phyloP scores from a whole-genome alignment of 225 moss, liverwort and hornwort species.

The Sphagnum contortum region DNA sequence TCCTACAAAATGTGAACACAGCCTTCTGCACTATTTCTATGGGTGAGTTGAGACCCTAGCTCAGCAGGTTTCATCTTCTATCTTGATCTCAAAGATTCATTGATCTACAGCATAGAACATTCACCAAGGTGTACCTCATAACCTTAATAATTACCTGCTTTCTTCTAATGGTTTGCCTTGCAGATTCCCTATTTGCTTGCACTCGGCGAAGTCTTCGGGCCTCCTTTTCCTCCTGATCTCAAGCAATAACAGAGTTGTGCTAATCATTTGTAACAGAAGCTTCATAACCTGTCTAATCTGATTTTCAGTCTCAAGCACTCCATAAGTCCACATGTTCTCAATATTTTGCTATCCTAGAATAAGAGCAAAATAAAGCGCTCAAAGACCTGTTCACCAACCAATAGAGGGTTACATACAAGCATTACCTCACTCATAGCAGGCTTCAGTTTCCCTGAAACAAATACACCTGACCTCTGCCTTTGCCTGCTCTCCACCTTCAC shows the following conservation, averaged over 20 bases:
- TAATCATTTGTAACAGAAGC: not conserved
- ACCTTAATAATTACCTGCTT: constrained; percentile 59
- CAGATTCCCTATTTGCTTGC: constrained; percentile 52
- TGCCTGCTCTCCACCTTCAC: constrained; percentile 20
- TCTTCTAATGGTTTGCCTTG: constrained; percentile 65
- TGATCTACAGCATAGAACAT: not conserved
- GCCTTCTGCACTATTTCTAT: too few species aligned
- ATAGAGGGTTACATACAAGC: not conserved
- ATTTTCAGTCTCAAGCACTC: not conserved
- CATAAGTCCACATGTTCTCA: not conserved
- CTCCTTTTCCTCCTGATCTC: constrained; percentile 34
- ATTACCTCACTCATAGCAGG: constrained; percentile 36
- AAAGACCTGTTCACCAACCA: not conserved
- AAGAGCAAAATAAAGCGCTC: not conserved
- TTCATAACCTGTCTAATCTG: not conserved
- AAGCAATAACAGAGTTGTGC: not conserved
- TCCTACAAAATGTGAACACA: too few species aligned
- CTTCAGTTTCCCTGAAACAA: constrained; percentile 21
- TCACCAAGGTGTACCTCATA: not conserved
- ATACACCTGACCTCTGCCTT: constrained; percentile 12
- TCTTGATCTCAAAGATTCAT: not conserved
- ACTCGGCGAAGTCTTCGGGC: constrained; percentile 37
- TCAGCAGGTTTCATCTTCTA: not conserved
- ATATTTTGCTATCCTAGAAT: too few species aligned
- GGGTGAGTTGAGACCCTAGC: not conserved